Conservation (phyloP, 192 early-diverging fungal species). For the Linnemannia schmuckeri region DNA sequence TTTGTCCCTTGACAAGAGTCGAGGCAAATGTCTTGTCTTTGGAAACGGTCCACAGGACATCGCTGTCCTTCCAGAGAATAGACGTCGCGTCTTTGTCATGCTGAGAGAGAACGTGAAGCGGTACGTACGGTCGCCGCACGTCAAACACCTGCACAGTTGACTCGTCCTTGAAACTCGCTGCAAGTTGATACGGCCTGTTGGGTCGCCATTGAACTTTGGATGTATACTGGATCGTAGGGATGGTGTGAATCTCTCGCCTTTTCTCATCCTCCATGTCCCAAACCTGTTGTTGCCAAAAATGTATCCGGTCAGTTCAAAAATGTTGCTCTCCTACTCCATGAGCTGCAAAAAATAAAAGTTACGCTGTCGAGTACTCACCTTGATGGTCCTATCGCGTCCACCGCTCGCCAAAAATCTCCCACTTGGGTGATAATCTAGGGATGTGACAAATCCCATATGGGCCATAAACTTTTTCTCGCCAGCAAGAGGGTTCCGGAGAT, state of each 20-base stretch:
- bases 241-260: constrained; percentile 67
- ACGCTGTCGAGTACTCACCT: constrained; percentile 56
- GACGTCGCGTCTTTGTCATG: constrained; percentile 80
- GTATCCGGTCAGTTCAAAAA: background rate
- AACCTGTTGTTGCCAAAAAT: constrained; percentile 50
- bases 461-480: constrained; percentile 77
- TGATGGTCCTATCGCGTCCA: constrained; percentile 82
- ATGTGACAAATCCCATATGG: constrained; percentile 78
- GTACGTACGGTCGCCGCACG: constrained; percentile 74
- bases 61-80: constrained; percentile 74
- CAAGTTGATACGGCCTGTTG: constrained; percentile 73
- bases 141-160: constrained; percentile 81
- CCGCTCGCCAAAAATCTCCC: constrained; percentile 81
- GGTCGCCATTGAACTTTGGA: constrained; percentile 83
- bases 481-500: constrained; percentile 73
- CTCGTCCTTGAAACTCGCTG: constrained; percentile 76
- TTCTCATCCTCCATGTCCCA: constrained; percentile 79
- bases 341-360: background rate
- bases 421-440: constrained; percentile 82
- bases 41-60: constrained; percentile 76
- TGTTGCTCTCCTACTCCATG: background rate
- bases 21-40: constrained; percentile 84
- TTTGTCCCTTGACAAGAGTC: constrained; percentile 62
- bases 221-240: constrained; percentile 76
- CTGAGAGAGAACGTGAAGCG: constrained; percentile 75